phyloP scores from a whole-genome alignment of 768 basidiomycete species.

The Tulasnella sp. region DNA sequence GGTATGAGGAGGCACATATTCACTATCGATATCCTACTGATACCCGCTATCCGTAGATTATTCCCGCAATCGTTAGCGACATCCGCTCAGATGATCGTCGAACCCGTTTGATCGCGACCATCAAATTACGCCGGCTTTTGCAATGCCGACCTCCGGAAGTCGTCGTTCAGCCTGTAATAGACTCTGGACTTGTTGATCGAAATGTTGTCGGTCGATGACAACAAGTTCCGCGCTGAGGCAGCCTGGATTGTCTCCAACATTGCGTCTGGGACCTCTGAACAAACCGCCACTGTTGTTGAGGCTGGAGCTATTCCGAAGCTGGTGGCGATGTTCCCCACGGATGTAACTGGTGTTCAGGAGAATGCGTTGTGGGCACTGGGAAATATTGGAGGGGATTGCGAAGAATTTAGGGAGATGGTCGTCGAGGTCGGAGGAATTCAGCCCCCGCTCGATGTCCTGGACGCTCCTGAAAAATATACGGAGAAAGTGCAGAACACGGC shows the following conservation, averaged over 20 bases:
- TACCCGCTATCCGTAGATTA: background rate
- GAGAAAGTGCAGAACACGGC: too few species aligned
- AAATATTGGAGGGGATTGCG: background rate
- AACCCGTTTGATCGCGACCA: background rate
- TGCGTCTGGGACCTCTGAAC: background rate
- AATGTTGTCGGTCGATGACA: background rate
- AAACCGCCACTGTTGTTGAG: background rate
- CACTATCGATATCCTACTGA: too few species aligned
- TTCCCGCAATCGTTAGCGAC: background rate
- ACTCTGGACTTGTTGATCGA: background rate
- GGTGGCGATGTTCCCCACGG: background rate
- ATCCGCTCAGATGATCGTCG: background rate
- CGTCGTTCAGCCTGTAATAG: background rate
- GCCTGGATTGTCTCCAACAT: background rate
- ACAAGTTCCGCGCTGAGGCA: background rate
- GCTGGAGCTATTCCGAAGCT: background rate
- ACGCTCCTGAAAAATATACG: background rate
- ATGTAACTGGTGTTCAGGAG: background rate
- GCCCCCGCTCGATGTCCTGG: background rate
- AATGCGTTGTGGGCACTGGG: background rate
- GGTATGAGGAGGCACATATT: too few species aligned
- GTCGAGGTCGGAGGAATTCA: background rate
- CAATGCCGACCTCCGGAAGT: background rate
- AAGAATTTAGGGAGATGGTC: background rate
- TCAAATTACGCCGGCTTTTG: background rate